These are phyloP conservation scores for Staphylotrichum longicolle DNA, from an alignment of 495 filamentous ascomycete genomes.

Conservation along the genomic window DNA sequence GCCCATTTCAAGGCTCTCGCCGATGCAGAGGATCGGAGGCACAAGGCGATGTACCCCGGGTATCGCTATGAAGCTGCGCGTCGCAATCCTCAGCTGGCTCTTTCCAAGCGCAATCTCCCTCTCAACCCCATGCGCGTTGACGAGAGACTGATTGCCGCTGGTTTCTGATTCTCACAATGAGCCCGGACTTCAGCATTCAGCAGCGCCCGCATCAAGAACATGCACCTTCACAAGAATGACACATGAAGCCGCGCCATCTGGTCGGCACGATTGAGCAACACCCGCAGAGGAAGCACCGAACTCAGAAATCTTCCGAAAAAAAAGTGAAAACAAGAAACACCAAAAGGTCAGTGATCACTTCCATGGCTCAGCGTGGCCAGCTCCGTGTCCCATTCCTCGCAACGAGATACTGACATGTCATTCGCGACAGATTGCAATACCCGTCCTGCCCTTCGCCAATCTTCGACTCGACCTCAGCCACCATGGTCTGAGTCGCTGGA, in stretches of 20 bases:
- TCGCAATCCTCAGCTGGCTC: constrained; percentile 10
- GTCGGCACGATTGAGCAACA: neutral
- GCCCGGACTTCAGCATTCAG: neutral
- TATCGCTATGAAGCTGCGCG: constrained; percentile 22
- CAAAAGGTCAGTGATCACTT: neutral
- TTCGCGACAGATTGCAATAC: neutral
- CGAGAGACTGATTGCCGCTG: constrained; percentile 14
- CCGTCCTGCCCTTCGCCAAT: neutral
- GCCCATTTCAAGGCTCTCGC: constrained; percentile 21
- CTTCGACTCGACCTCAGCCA: neutral
- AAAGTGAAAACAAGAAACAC: neutral
- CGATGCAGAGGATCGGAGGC: constrained; percentile 12
- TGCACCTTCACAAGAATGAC: too few relatives aligned
- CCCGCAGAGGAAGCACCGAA: neutral
- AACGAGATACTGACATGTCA: neutral
- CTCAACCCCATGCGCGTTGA: constrained; percentile 14
- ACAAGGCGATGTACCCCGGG: constrained; percentile 17
- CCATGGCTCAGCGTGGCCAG: neutral
- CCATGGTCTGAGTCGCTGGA: too few relatives aligned
- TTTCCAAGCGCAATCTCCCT: constrained; percentile 3
- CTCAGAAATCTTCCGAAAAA: neutral
- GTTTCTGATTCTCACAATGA: constrained; percentile 3
- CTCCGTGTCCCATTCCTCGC: neutral
- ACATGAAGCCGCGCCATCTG: too few relatives aligned
- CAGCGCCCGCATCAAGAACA: neutral